Conservation (phyloP, 2,329 filamentous ascomycete species). For the Rhynchosporium secalis region DNA sequence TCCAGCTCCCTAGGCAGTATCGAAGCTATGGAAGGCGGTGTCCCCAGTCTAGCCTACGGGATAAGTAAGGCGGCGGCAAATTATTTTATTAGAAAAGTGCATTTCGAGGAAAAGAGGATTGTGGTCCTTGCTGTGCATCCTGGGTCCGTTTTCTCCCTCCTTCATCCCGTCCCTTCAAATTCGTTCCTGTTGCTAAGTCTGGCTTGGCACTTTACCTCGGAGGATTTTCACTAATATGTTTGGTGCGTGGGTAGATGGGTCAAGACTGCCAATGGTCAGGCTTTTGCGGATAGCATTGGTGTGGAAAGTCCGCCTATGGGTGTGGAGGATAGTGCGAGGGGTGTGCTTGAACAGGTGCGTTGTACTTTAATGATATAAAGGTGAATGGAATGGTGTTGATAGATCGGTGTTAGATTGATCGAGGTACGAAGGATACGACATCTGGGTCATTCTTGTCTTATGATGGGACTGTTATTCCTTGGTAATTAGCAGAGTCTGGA, state of each 20-base stretch:
- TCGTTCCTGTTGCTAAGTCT: background rate
- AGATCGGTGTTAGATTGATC: constrained; percentile 39
- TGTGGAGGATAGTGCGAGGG: constrained; percentile 41
- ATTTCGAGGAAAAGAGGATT: constrained; percentile 43
- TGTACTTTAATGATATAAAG: too few species aligned
- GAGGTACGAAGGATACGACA: constrained; percentile 38
- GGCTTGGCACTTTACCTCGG: background rate
- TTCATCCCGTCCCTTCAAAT: background rate
- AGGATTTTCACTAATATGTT: background rate
- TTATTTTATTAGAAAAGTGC: constrained; percentile 41
- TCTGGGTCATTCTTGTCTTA: constrained; percentile 33
- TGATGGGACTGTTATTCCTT: constrained; percentile 30
- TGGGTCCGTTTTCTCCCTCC: constrained; percentile 25
- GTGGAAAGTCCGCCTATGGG: constrained; percentile 40
- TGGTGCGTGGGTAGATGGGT: constrained; percentile 37
- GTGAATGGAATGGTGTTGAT: background rate
- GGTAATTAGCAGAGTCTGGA: constrained; percentile 20
- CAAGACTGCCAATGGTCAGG: constrained; percentile 46
- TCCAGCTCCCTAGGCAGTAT: constrained; percentile 37
- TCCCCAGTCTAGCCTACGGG: constrained; percentile 43
- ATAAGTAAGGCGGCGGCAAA: constrained; percentile 45
- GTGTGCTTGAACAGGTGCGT: constrained; percentile 38
- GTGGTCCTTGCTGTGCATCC: constrained; percentile 39
- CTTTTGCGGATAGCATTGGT: constrained; percentile 39
- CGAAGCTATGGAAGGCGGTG: constrained; percentile 20